phyloP scores from a whole-genome alignment of 768 basidiomycete species.

The Suillus decipiens region DNA sequence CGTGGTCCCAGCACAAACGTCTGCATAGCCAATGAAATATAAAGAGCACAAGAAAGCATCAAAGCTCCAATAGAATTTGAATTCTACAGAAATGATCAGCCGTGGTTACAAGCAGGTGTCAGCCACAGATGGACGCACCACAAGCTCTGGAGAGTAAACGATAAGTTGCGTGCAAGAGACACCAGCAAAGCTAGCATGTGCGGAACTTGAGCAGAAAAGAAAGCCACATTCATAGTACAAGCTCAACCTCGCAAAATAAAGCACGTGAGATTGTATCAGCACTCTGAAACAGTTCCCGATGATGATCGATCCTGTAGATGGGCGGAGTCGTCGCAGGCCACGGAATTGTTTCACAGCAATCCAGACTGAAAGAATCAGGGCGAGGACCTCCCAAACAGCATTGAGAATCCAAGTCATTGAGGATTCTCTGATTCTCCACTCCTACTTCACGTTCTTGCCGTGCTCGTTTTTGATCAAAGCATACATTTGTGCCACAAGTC shows the following conservation, averaged over 20 bases:
- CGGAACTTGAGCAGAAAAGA: background rate
- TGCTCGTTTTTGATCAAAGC: too few species aligned
- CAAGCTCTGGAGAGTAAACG: accelerated
- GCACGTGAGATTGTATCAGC: background rate
- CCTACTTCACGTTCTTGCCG: too few species aligned
- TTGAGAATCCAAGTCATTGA: background rate
- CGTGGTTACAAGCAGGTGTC: background rate
- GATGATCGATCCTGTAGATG: background rate
- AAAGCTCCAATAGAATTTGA: background rate
- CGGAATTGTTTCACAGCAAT: background rate
- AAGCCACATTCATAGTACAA: background rate
- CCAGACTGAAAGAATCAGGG: background rate
- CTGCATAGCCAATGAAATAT: background rate
- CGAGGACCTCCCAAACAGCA: background rate
- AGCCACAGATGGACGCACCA: background rate
- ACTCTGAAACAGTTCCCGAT: background rate
- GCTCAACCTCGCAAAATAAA: background rate
- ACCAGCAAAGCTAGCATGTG: background rate
- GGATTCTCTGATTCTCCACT: too few species aligned
- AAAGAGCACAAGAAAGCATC: background rate
- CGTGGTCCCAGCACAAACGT: background rate
- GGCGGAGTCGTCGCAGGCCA: background rate
- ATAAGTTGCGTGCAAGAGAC: background rate
- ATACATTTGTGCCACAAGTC: too few species aligned
- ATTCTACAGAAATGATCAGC: background rate